A percentile compares a stretch with the other conserved stretches of the same genome.
phyloP scores from a whole-genome alignment of 441 rosid genomes.

The Gossypium davidsonii region DNA sequence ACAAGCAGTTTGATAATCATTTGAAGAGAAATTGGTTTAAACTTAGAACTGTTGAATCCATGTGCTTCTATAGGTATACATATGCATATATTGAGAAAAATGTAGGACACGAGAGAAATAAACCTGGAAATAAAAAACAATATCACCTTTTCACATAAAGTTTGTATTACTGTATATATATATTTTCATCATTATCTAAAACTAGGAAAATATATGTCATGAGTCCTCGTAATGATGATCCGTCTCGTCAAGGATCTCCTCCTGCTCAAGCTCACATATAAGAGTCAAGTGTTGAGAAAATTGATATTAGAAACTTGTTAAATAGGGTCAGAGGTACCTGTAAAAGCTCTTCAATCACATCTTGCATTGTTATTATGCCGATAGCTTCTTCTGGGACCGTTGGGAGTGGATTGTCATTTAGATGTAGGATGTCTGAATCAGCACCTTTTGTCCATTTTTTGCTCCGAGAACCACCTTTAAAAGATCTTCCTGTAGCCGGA shows the following conservation, averaged over 20 bases:
- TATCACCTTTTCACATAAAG: not conserved
- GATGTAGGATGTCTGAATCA: conserved; percentile 60
- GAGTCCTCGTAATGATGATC: not conserved
- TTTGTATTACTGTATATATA: too few relatives aligned
- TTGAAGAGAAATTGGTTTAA: not conserved
- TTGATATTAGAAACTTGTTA: not conserved
- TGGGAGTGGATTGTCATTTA: conserved; percentile 63
- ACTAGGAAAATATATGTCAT: not conserved
- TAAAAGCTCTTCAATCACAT: conserved; percentile 93
- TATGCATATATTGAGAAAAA: not conserved
- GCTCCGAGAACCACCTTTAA: conserved; percentile 38
- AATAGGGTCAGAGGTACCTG: conserved; percentile 38
- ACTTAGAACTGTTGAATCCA: not conserved
- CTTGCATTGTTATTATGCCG: conserved; percentile 94
- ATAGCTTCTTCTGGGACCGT: conserved; percentile 67
- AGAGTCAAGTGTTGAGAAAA: not conserved
- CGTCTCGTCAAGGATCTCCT: not conserved
- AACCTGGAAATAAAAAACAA: not conserved
- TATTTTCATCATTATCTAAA: too few relatives aligned
- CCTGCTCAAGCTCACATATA: not conserved
- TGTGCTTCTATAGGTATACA: not conserved
- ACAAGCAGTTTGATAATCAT: not conserved
- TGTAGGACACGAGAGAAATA: not conserved
- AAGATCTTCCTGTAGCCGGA: conserved; percentile 41
- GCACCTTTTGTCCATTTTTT: conserved; percentile 72